phyloP scores from a whole-genome alignment of 495 filamentous ascomycete species.

The Xylaria longipes region DNA sequence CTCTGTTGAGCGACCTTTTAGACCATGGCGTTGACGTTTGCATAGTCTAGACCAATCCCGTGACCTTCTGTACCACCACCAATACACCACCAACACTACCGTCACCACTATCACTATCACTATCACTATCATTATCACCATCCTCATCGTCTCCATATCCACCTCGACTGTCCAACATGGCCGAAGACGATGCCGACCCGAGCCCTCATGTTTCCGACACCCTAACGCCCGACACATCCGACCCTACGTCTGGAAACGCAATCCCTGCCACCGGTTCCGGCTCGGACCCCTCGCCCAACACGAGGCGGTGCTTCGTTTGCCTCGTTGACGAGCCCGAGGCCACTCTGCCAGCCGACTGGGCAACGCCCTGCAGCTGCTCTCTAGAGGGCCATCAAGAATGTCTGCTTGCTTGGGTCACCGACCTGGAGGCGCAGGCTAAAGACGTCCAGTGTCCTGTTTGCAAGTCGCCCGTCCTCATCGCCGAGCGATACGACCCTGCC shows the following conservation, averaged over 20 bases:
- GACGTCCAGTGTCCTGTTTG: conserved; percentile 87
- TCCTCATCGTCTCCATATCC: neutral
- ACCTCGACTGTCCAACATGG: neutral
- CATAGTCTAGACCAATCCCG: neutral
- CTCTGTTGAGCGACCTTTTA: neutral
- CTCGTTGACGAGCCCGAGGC: conserved; percentile 81
- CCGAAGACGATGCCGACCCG: conserved; percentile 12
- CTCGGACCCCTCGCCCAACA: conserved; percentile 35
- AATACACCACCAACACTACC: neutral
- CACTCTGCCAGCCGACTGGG: conserved; percentile 71
- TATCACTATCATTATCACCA: neutral
- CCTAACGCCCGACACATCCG: neutral
- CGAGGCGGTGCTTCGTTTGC: conserved; percentile 92
- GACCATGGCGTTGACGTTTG: conserved; percentile 18
- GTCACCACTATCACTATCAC: neutral
- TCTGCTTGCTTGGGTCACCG: conserved; percentile 87
- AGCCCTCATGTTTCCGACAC: conserved; percentile 27
- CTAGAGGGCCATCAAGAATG: conserved; percentile 91
- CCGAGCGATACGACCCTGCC: conserved; percentile 71
- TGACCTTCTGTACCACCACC: neutral
- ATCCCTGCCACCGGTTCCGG: neutral
- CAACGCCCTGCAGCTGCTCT: conserved; percentile 85
- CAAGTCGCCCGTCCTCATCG: conserved; percentile 77
- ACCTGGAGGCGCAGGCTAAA: conserved; percentile 67
- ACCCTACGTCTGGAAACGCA: neutral